phyloP scores from a whole-genome alignment of 2,329 filamentous ascomycete species.

The Kalmusia sp. region DNA sequence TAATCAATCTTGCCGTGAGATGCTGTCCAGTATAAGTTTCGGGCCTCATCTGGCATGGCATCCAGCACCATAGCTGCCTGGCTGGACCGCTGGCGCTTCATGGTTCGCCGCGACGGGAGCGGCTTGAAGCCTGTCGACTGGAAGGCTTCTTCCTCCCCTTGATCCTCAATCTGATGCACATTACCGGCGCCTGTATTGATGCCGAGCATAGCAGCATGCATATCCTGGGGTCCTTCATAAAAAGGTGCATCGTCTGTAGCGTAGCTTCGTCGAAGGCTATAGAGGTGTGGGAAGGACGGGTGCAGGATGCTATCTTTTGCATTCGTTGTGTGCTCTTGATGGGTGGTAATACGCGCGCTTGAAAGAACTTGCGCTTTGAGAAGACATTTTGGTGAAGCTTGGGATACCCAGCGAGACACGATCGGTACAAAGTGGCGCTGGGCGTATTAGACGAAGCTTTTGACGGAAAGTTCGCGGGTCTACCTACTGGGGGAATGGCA shows the following conservation, averaged over 20 bases:
- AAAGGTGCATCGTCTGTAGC: background rate
- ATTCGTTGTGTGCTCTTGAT: background rate
- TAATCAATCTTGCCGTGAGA: constrained; percentile 17
- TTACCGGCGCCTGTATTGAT: background rate
- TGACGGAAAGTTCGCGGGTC: background rate
- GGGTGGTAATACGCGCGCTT: background rate
- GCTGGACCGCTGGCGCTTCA: constrained; percentile 29
- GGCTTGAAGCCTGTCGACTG: constrained; percentile 13
- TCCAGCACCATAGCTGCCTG: constrained; percentile 28
- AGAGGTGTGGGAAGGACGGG: background rate
- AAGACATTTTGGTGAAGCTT: background rate
- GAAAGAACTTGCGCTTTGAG: background rate
- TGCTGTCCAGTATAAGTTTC: constrained; percentile 25
- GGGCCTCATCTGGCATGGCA: constrained; percentile 22
- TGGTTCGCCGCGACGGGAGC: constrained; percentile 18
- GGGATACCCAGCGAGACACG: background rate
- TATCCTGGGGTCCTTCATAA: background rate
- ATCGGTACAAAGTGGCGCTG: constrained; percentile 1
- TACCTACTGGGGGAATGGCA: constrained; percentile 21
- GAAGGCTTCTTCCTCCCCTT: background rate
- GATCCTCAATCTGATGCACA: background rate
- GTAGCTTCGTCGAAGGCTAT: background rate
- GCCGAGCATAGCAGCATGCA: background rate
- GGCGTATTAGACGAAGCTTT: background rate
- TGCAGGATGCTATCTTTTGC: constrained; percentile 4